Conservation (phyloP, 2,329 filamentous ascomycete species). For the Trichophyton simii region DNA sequence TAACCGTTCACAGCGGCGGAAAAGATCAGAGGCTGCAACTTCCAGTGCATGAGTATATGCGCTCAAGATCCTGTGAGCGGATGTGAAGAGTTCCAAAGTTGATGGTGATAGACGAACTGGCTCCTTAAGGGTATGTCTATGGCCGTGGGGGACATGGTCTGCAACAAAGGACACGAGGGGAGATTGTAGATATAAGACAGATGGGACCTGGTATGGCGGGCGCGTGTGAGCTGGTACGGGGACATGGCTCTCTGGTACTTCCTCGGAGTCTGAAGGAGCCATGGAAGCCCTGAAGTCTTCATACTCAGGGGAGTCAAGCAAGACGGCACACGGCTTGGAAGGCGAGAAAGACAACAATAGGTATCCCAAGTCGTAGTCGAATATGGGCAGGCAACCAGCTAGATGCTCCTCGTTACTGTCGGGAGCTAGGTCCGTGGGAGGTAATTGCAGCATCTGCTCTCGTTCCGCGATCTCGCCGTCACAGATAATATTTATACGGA, state of each 20-base stretch:
- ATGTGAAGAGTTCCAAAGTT: slow-evolving; percentile 36
- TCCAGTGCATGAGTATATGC: slow-evolving; percentile 36
- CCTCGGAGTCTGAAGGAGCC: slow-evolving; percentile 20
- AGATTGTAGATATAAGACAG: slow-evolving; percentile 28
- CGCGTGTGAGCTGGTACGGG: slow-evolving; percentile 23
- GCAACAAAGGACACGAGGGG: slow-evolving; percentile 31
- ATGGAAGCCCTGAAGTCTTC: slow-evolving; percentile 20
- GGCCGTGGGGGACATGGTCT: slow-evolving; percentile 32
- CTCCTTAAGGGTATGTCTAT: slow-evolving; percentile 31
- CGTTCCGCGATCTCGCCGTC: slow-evolving; percentile 39
- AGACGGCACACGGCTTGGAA: slow-evolving; percentile 39
- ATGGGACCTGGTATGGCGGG: slow-evolving; percentile 32
- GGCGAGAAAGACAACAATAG: slow-evolving; percentile 41
- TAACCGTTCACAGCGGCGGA: slow-evolving; percentile 39
- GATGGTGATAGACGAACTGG: slow-evolving; percentile 37
- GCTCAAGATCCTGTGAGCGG: slow-evolving; percentile 36
- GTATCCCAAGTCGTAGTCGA: slow-evolving; percentile 47
- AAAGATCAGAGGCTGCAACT: slow-evolving; percentile 39
- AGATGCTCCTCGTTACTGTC: slow-evolving; percentile 24
- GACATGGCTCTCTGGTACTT: slow-evolving; percentile 14
- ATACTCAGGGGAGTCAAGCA: slow-evolving; percentile 38
- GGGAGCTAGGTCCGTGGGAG: slow-evolving; percentile 13
- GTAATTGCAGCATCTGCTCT: slow-evolving; percentile 33
- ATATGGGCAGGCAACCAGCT: slow-evolving; percentile 40
- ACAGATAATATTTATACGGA: slow-evolving; percentile 45